Evolutionary conservation across 345 rosid genomes (phyloP), one percentile per base, ranked within the genome.

Genomic region (Microthlaspi erraticum): DNA sequence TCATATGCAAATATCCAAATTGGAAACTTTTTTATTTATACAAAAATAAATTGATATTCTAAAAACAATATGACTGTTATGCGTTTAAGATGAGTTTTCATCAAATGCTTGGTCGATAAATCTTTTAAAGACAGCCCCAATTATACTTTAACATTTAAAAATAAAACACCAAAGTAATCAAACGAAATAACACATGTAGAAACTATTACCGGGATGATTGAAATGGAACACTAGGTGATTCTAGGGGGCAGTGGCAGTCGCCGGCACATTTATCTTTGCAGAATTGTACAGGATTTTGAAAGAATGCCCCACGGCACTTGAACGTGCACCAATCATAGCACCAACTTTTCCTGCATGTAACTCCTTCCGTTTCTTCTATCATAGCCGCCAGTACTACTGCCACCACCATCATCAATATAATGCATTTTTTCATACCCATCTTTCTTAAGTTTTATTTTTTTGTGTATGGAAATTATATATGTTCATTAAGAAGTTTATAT

Each of bases 341-440:
- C 26, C 26, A 20, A 20, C 26, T 20, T 20, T 20, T 20, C 11
- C 2, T 20, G 9, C 56, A 51, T 20, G 33, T 0, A 51, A 23
- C 3, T 26, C 44, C 44, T 56, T 56, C 61, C 17, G 36, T 43
- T 14, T 33, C 60, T 33, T 7, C 41, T 45, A 7, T 5, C 41
- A 33, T 33, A 6, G 2, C 7, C 20, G 7, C 41, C 13, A 33
- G 14, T 16, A 54, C 14, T 56, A 57, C 3, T 12, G 29, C 1
- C 44, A 36, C 31, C 62, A 18, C 16, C n/a, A 37, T 36, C 17
- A 37, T 36, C 31, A 37, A 57, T 17, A 10, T 16, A 37, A 19
- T 57, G 62, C 62, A 36, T 1, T 36, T 36, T 11, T 57, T 57
- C 5, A 57, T 37, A 57, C 44, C 18, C 31, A 57, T 57, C 20